Conservation (phyloP, 805 yeast species). For the Brettanomyces custersianus region DNA sequence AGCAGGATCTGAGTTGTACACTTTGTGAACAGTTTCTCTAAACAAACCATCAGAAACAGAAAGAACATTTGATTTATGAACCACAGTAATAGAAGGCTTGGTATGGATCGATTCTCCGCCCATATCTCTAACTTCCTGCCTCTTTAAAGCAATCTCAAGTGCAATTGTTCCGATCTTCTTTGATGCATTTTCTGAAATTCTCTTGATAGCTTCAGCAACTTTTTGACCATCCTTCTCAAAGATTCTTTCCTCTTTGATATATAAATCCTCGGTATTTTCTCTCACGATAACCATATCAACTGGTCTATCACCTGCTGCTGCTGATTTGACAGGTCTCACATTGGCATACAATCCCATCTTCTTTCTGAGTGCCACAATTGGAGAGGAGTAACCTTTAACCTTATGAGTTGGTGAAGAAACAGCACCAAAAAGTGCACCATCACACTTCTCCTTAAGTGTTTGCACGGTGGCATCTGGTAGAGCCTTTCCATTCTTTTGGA, state of each 20-base stretch:
- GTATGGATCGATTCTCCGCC: slow-evolving; percentile 45
- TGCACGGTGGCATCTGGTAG: slow-evolving; percentile 88
- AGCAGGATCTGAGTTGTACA: slow-evolving; percentile 48
- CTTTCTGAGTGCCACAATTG: slow-evolving; percentile 97
- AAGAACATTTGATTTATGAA: slow-evolving; percentile 94
- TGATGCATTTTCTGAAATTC: slow-evolving; percentile 86
- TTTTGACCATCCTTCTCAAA: slow-evolving; percentile 74
- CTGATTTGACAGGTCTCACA: slow-evolving; percentile 95
- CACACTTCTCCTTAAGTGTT: slow-evolving; percentile 69
- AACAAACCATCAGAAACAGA: slow-evolving; percentile 91
- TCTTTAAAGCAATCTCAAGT: slow-evolving; percentile 82
- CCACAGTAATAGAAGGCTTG: slow-evolving; percentile 71
- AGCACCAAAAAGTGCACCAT: slow-evolving; percentile 97
- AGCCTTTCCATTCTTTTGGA: slow-evolving; percentile 92
- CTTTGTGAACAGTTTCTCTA: slow-evolving; percentile 72
- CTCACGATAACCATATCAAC: slow-evolving; percentile 97
- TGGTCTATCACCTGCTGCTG: slow-evolving; percentile 74
- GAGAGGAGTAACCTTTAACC: slow-evolving; percentile 95
- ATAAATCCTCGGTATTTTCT: slow-evolving; percentile 96
- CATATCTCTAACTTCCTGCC: slow-evolving; percentile 67
- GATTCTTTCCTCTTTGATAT: slow-evolving; percentile 85
- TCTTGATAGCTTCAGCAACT: slow-evolving; percentile 96
- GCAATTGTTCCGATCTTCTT: slow-evolving; percentile 85
- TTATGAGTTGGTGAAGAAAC: slow-evolving; percentile 91
- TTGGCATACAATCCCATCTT: slow-evolving; percentile 91